Evolutionary conservation across 192 early-diverging fungal species (phyloP), one percentile per base, ranked within the genome.

Genomic region (Mortierella hygrophila): DNA sequence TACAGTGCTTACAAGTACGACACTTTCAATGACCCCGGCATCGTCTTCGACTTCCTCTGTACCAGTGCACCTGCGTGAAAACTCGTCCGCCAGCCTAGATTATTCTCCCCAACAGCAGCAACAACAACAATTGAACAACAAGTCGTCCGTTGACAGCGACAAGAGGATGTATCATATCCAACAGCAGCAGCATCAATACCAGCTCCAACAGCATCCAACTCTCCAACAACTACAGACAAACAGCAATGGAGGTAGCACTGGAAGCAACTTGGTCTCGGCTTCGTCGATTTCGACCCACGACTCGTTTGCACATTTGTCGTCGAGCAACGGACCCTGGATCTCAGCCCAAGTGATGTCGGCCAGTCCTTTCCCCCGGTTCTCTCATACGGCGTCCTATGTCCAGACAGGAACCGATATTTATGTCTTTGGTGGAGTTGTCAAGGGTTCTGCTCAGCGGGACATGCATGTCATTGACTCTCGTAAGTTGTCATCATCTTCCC

Each of bases 381-480:
- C 79, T 4, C 84, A 86, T 29, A 81, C 84, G 38, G 84, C 84
- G 20, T 86, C 84, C 6, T 86, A 86, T 81, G 84, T 86, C 32
- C 84, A 86, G 3, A 86, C 84, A 6, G 84, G 84, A 1, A 86
- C 75, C 23, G 84, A 86, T 47, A 86, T 86, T 42, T 86, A 86
- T 78, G 72, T 86, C 49, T 86, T 86, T 78, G 84, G 84, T 46
- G 84, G 84, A 11, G 70, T 77, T 68, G 73, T 76, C 54, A 86
- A 78, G 68, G 76, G 68, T 20, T 65, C 79, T 0, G 72, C 72
- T 11, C 84, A 86, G 35, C 74, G 46, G 49, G 84, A 86, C 70
- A 77, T 86, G 84, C 84, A 86, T 78, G 74, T 86, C 23, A 74
- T 86, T 78, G 79, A 86, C 60, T 78, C 72, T 20, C 76, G 84